These are phyloP conservation scores for Amanita muscaria DNA, from an alignment of 768 basidiomycete species.

Conservation along the genomic window DNA sequence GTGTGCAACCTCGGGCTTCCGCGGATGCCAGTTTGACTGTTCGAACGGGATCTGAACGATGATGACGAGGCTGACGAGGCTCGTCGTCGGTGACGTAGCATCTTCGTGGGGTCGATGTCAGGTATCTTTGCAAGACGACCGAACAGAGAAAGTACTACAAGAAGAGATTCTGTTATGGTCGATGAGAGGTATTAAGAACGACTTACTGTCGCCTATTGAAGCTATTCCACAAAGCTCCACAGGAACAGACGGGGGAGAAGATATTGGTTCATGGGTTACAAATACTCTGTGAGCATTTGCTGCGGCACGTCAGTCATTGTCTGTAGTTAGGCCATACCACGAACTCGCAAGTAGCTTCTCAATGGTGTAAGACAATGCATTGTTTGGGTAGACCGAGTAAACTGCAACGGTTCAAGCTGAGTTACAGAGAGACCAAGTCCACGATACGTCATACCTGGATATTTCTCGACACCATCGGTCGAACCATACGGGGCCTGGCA, in stretches of 20 bases:
- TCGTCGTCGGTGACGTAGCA: slow-evolving; percentile 72
- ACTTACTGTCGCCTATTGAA: slow-evolving; percentile 73
- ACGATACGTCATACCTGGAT: slow-evolving; percentile 45
- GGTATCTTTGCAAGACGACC: slow-evolving; percentile 66
- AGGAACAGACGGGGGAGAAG: slow-evolving; percentile 41
- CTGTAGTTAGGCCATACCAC: slow-evolving; percentile 19
- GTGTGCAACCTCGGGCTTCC: slow-evolving; percentile 26
- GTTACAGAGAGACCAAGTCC: not conserved
- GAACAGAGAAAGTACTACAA: slow-evolving; percentile 67
- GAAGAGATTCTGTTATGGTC: not conserved
- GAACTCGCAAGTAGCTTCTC: slow-evolving; percentile 78
- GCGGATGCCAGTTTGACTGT: slow-evolving; percentile 28
- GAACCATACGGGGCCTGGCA: slow-evolving; percentile 60
- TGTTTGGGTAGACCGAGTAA: slow-evolving; percentile 63
- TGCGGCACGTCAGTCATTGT: slow-evolving; percentile 18
- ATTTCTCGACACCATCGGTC: slow-evolving; percentile 71
- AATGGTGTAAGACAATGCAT: slow-evolving; percentile 58
- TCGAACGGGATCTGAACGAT: slow-evolving; percentile 31
- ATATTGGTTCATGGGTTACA: slow-evolving; percentile 53
- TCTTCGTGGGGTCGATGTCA: slow-evolving; percentile 67
- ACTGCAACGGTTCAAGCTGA: slow-evolving; percentile 31
- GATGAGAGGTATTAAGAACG: not conserved
- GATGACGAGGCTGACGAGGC: slow-evolving; percentile 66
- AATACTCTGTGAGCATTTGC: slow-evolving; percentile 78
- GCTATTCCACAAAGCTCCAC: slow-evolving; percentile 55